Base-by-base conservation (phyloP, 441 rosid genomes). In the Biscutella laevigata region DNA sequence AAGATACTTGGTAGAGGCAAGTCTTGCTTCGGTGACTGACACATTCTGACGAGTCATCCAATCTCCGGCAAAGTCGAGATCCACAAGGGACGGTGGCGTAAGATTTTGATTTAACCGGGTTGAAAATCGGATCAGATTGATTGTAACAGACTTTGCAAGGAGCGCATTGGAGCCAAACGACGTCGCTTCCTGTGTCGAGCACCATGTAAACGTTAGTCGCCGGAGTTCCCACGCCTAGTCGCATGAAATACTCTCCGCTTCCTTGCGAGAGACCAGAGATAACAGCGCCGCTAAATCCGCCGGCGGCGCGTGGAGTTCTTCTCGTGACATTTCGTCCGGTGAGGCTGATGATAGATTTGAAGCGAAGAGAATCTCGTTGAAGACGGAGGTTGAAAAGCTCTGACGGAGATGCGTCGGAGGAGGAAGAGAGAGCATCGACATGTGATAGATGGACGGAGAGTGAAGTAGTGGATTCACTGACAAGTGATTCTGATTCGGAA, bases 181-280 rank as follows among this genome's bases (percentile, higher is more conserved):
- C 68, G 74, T 90, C 98, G 74, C 96, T 84, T 24, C 98, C 96
- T 0, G 98, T 90, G 66, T 90, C 98, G 0, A 90, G 72, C 9
- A 87, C 96, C 90, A 90, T 77, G 70, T 73, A 84, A 2, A 80
- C 57, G 37, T 83, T 77, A 46, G 67, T 78, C 20, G 88, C 70
- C 16, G 96, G 98, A 6, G 98, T 83, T 34, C 96, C 96, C 1
- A 90, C 83, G 14, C 95, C 98, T 12, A 90, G 49, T 69, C 95
- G 80, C 59, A 88, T 81, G 76, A 90, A 90, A 63, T 87, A 90
- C 74, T 90, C 98, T 3, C 98, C 95, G 50, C 92, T 84, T 7
- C 95, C 95, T 43, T 81, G 92, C 1, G 95, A 69, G 7, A 90
- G 83, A 6, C 97, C 97, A 20, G 95, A 90, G 30, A 77, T 71